Base-by-base conservation (phyloP, 2,329 filamentous ascomycete species). In the Knufia fluminis region DNA sequence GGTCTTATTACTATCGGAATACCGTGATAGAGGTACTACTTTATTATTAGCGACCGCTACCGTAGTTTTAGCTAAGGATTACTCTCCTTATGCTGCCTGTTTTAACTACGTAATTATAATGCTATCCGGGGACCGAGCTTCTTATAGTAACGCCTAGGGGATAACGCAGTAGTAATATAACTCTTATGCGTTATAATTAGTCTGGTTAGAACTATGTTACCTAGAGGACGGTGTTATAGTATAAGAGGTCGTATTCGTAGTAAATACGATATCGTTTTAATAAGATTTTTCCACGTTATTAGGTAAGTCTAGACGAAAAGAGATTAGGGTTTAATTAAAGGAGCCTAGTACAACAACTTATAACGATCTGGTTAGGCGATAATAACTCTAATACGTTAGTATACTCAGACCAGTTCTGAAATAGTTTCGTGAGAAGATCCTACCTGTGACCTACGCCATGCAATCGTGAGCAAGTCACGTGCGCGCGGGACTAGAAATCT, bases 21-120 rank as follows among this genome's bases (percentile, higher is more conserved):
- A n/a, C n/a, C n/a, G n/a, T n/a, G n/a, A n/a, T n/a, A n/a, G n/a
- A n/a, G n/a, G n/a, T n/a, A n/a, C n/a, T n/a, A n/a, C n/a, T n/a
- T n/a, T n/a, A n/a, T n/a, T n/a, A n/a, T n/a, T n/a, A n/a, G n/a
- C n/a, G n/a, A n/a, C n/a, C n/a, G n/a, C n/a, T n/a, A n/a, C n/a
- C n/a, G n/a, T n/a, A n/a, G n/a, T n/a, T n/a, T n/a, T n/a, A n/a
- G n/a, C n/a, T n/a, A n/a, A 28, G 26, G 6, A 28, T 28, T 12
- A 28, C 26, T 28, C 6, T 28, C 26, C 26, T 28, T 12, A 28
- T 38, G n/a, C 35, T 7, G n/a, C 14, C 35, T 20, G 4, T n/a
- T 38, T 38, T 20, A 38, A 38, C 35, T n/a, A 38, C 35, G 35
- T n/a, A 38, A 38, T 38, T n/a, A 38, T 38, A 38, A 38, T 38